A percentile compares a stretch with the other conserved stretches of the same genome.
Conservation (phyloP, 1,284 basidiomycete genomes). For the Ustilago xerochloae region DNA sequence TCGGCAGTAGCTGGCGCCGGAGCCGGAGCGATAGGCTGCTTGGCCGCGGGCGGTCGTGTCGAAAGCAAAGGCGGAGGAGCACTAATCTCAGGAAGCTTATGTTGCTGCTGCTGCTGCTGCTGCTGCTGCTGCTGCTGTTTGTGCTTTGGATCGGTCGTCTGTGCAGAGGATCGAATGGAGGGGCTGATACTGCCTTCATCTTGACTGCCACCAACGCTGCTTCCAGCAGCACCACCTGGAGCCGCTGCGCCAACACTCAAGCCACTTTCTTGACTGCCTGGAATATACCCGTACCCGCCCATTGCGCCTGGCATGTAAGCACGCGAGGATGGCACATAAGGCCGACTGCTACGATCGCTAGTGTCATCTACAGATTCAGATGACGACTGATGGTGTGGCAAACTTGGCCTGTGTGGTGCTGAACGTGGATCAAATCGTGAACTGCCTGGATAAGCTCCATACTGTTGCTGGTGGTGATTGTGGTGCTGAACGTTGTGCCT, state of each 20-base stretch:
- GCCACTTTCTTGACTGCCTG: constrained; percentile 62
- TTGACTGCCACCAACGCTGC: constrained; percentile 35
- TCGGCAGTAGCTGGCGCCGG: not conserved
- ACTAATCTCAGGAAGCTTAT: constrained; percentile 15
- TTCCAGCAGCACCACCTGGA: constrained; percentile 1
- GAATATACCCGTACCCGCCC: constrained; percentile 64
- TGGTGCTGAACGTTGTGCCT: not conserved
- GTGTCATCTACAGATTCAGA: constrained; percentile 43
- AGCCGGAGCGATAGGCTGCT: not conserved
- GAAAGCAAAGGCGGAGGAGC: constrained; percentile 24
- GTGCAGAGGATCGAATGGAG: constrained; percentile 55
- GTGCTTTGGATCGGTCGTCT: constrained; percentile 30
- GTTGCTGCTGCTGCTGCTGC: too few species aligned
- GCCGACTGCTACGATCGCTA: constrained; percentile 5
- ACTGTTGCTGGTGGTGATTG: not conserved
- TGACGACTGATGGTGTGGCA: constrained; percentile 31
- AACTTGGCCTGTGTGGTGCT: constrained; percentile 16
- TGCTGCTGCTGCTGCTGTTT: too few species aligned
- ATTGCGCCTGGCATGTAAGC: constrained; percentile 43
- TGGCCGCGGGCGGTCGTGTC: not conserved
- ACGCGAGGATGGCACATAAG: constrained; percentile 3
- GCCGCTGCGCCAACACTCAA: constrained; percentile 36
- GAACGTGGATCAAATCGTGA: constrained; percentile 15
- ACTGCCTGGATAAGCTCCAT: constrained; percentile 13
- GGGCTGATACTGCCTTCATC: constrained; percentile 50